These are phyloP conservation scores for Balansia obtecta DNA, from an alignment of 2,329 filamentous ascomycete species.

Conservation along the genomic window DNA sequence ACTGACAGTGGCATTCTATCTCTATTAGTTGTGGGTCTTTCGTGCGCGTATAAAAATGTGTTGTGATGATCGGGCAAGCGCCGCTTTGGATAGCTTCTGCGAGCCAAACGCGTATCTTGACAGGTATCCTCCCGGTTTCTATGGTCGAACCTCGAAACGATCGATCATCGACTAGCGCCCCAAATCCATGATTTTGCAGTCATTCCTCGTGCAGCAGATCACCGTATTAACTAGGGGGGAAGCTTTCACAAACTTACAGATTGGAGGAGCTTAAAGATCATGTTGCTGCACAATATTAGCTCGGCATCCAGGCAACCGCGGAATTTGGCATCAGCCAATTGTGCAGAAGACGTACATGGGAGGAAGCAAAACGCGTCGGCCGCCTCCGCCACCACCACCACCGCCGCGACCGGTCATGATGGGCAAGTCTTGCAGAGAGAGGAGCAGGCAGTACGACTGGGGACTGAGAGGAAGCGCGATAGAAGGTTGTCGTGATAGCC, in stretches of 20 bases:
- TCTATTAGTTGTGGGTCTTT: neutral
- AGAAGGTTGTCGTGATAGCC: constrained; percentile 3
- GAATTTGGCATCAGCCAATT: neutral
- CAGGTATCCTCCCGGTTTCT: too few relatives aligned
- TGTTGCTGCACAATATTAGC: constrained; percentile 26
- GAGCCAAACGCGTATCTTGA: too few relatives aligned
- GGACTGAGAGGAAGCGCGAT: neutral
- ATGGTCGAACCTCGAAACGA: too few relatives aligned
- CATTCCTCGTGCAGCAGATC: neutral
- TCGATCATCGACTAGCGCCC: too few relatives aligned
- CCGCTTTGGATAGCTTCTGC: too few relatives aligned
- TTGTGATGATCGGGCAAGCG: neutral
- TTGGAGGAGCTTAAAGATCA: constrained; percentile 66
- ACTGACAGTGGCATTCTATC: constrained; percentile 66
- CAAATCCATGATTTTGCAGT: too few relatives aligned
- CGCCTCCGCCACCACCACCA: constrained; percentile 45
- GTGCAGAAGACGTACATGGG: constrained; percentile 31
- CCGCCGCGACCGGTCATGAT: constrained; percentile 47
- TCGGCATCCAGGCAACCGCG: constrained; percentile 1
- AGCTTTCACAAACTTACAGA: constrained; percentile 22
- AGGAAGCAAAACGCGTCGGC: constrained; percentile 46
- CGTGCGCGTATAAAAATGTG: constrained; percentile 9
- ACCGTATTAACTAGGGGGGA: neutral
- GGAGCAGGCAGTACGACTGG: neutral
- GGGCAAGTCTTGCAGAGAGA: neutral